Conservation (phyloP, 2,329 filamentous ascomycete genomes). For the Cladosporium sphaerospermum region DNA sequence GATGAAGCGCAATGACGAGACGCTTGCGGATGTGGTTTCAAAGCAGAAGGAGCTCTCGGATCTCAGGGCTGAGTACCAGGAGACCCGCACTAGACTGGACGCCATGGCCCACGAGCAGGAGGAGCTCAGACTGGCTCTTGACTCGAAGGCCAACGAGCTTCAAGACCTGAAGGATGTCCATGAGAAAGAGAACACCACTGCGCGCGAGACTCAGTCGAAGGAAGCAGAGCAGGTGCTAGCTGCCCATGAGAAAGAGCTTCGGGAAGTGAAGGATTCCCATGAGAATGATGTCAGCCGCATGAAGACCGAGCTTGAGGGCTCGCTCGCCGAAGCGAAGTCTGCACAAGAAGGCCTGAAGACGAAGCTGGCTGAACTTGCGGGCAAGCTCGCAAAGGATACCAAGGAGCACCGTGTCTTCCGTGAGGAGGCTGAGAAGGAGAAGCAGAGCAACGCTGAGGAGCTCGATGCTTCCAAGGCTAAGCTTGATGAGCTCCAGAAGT, state of each 20-base stretch:
- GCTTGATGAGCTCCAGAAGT: neutral
- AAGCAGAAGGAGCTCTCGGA: slow-evolving; percentile 13
- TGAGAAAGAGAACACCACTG: neutral
- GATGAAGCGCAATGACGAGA: slow-evolving; percentile 7
- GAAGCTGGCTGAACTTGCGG: slow-evolving; percentile 25
- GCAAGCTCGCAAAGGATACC: slow-evolving; percentile 15
- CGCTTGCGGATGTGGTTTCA: neutral
- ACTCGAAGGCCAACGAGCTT: slow-evolving; percentile 4
- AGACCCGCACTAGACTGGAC: slow-evolving; percentile 1
- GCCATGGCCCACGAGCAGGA: slow-evolving; percentile 2
- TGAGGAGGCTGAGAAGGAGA: slow-evolving; percentile 12
- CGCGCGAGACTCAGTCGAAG: neutral
- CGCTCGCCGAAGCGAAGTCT: slow-evolving; percentile 7
- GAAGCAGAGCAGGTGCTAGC: neutral
- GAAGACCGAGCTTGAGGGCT: slow-evolving; percentile 6
- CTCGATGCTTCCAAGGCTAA: slow-evolving; percentile 4
- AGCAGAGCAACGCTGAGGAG: slow-evolving; percentile 10
- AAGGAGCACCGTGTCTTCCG: slow-evolving; percentile 11
- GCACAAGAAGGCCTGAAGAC: slow-evolving; percentile 17
- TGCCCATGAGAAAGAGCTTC: slow-evolving; percentile 1
- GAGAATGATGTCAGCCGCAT: slow-evolving; percentile 7
- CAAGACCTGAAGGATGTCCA: slow-evolving; percentile 1
- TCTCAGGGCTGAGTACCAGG: slow-evolving; percentile 9
- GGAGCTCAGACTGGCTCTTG: neutral
- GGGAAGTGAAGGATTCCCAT: slow-evolving; percentile 1